These are phyloP conservation scores for Gastrolobium villosum DNA, from an alignment of 306 rosid genomes.

Conservation along the genomic window DNA sequence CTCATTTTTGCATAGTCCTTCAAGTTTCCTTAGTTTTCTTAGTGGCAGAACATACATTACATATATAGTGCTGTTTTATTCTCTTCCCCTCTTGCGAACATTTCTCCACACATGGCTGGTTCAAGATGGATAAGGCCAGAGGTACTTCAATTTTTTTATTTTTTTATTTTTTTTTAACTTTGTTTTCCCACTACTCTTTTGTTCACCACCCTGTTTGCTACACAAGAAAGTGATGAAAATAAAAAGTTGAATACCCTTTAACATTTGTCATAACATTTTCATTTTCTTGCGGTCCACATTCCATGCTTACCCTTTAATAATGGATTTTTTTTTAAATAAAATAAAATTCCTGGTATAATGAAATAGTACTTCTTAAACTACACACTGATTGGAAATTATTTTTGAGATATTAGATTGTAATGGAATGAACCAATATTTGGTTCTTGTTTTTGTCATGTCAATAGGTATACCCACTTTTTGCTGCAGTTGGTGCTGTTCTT, in stretches of 20 bases:
- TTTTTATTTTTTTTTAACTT: not conserved
- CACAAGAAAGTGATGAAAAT: not conserved
- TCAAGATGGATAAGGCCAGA: conserved; percentile 85
- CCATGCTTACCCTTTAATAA: not conserved
- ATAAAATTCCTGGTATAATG: not conserved
- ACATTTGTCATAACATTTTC: not conserved
- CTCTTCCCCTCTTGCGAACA: not conserved
- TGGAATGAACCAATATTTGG: not conserved
- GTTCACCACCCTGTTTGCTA: conserved; percentile 25
- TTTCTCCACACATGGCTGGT: conserved; percentile 37
- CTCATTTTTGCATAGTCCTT: conserved; percentile 1
- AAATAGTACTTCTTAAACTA: conserved; percentile 13
- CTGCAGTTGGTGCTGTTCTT: conserved; percentile 74
- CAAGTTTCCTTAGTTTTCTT: not conserved
- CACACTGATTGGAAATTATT: not conserved
- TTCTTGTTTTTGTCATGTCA: conserved; percentile 9
- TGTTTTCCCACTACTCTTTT: not conserved
- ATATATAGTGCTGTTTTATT: not conserved
- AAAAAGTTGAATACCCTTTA: not conserved
- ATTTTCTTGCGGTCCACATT: not conserved
- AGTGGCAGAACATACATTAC: not conserved
- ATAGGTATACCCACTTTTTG: conserved; percentile 85
- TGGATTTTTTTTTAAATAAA: not conserved
- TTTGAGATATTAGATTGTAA: conserved; percentile 6
- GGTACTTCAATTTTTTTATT: conserved; percentile 52